Conservation (phyloP, 192 early-diverging fungal species). For the Coemansia sp. region DNA sequence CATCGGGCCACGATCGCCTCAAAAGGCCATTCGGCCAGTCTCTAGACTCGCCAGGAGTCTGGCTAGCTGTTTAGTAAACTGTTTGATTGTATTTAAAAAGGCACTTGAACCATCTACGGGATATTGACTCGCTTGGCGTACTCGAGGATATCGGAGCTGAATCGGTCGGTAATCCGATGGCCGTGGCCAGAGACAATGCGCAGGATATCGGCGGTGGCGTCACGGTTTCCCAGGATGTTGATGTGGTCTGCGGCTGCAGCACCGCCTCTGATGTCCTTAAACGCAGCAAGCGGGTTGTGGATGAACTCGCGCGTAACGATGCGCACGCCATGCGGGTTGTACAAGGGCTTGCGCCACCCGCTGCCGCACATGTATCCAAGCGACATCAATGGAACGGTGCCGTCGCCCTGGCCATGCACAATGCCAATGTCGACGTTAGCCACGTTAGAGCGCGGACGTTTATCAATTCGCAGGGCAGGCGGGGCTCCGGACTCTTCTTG, state of each 20-base stretch:
- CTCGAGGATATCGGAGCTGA: slow-evolving; percentile 51
- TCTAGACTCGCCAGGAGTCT: no score
- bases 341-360: slow-evolving; percentile 79
- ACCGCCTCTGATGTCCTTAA: slow-evolving; percentile 72
- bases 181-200: slow-evolving; percentile 57
- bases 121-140: slow-evolving; percentile 43
- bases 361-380: slow-evolving; percentile 85
- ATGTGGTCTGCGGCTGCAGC: slow-evolving; percentile 80
- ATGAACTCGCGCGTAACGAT: slow-evolving; percentile 73
- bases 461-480: slow-evolving; percentile 37
- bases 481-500: slow-evolving; percentile 30
- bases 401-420: slow-evolving; percentile 77
- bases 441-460: slow-evolving; percentile 29
- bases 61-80: no score
- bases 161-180: slow-evolving; percentile 31
- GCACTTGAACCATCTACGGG: no score
- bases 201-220: slow-evolving; percentile 62
- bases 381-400: slow-evolving; percentile 84
- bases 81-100: no score
- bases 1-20: slow-evolving; percentile 22
- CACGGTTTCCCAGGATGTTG: slow-evolving; percentile 82
- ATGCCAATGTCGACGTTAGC: slow-evolving; percentile 61
- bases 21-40: slow-evolving; percentile 17
- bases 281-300: slow-evolving; percentile 58
- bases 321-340: slow-evolving; percentile 74